Evolutionary conservation across 169 alveolate genomes (phyloP).

Genomic region (Babesia sp.): DNA sequence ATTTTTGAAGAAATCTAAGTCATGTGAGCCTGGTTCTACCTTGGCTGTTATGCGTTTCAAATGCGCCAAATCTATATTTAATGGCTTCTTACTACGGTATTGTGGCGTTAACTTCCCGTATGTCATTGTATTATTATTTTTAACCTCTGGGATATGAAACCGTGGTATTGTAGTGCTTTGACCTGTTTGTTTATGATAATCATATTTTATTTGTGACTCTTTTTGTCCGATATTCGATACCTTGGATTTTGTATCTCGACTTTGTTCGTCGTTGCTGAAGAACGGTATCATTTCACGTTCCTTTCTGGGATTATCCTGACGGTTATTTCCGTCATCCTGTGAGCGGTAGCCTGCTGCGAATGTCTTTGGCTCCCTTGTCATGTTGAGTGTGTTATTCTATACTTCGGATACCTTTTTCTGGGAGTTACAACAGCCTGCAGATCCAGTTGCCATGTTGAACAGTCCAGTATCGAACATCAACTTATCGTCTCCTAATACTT

Average conservation of each 20-base stretch:
- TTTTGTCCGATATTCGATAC: background rate
- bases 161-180: background rate
- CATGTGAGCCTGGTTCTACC: background rate
- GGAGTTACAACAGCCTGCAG: no score
- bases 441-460: no score
- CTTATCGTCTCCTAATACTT: no score
- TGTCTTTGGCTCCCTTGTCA: no score
- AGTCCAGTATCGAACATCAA: no score
- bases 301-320: background rate
- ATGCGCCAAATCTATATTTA: background rate
- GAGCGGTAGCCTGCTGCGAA: no score
- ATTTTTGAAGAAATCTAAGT: background rate
- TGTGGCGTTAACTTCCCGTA: slow-evolving; percentile 2
- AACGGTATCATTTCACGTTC: slow-evolving; percentile 19
- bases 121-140: slow-evolving; percentile 14
- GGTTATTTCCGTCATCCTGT: background rate
- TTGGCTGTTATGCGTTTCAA: background rate
- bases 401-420: no score
- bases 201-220: background rate
- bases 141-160: slow-evolving; percentile 3
- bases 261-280: slow-evolving; percentile 15
- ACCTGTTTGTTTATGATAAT: background rate
- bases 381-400: no score
- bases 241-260: background rate
- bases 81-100: background rate